Evolutionary conservation across 2,329 filamentous ascomycete genomes (phyloP), one percentile per base, ranked within the genome.

Genomic region (Boeremia exigua): DNA sequence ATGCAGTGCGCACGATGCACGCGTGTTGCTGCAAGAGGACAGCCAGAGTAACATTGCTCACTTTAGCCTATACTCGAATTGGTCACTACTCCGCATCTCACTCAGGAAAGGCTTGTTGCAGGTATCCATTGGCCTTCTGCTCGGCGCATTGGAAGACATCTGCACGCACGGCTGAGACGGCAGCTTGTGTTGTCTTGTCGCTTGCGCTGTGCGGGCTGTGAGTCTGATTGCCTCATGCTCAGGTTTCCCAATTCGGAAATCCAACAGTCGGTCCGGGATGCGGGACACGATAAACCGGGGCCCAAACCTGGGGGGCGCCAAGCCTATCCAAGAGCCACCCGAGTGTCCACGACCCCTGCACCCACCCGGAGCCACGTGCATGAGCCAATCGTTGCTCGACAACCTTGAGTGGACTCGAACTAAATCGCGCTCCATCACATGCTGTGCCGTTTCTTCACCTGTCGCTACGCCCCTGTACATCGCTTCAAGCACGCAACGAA

Each of bases 21-120:
- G 44, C 50, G 53, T 60, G 62, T 72, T 66, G 69, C 67, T 70
- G 66, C 59, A 60, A 62, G 59, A 32, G 39, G 58, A 69, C 67
- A 60, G 67, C 61, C 65, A 72, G 64, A 66, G 71, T 73, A 70
- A 67, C 71, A 72, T 73, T 71, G 65, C 60, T 54, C 56, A 56
- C 59, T 43, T 44, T 37, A 54, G 55, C 11, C 70, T 72, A 73
- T 56, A 49, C 69, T 60, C 23, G 29, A 65, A 60, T 9, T 39
- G 63, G 71, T 6, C 38, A 58, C 23, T 68, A 27, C 70, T 72
- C 71, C 71, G 70, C 59, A 63, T 61, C 61, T 63, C 59, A 67
- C 58, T 72, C 72, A 66, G 67, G 69, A 73, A 72, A 65, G 63
- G 67, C 60, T 69, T 60, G 48, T 56, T 48, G 17, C 50, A 44